Conservation (phyloP, 352 stramenopile genomes). For the Phytophthora litchii region DNA sequence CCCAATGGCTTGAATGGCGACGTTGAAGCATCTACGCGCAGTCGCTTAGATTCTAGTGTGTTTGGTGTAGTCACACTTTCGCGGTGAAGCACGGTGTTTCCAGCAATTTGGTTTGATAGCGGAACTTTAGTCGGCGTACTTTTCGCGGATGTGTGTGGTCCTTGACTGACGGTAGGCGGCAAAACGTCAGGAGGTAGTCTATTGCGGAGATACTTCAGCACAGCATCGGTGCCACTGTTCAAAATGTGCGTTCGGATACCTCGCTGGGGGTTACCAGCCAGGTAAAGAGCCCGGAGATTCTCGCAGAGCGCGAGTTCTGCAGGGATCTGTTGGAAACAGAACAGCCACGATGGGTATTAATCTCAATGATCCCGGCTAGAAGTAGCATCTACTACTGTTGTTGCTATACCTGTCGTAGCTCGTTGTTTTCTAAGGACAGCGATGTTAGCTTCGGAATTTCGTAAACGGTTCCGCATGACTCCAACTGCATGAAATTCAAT, state of each 20-base stretch:
- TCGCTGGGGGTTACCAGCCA: slow-evolving; percentile 81
- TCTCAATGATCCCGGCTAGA: not conserved
- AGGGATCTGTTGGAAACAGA: slow-evolving; percentile 55
- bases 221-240: slow-evolving; percentile 68
- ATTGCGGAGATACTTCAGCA: slow-evolving; percentile 78
- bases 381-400: not conserved
- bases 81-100: slow-evolving; percentile 5
- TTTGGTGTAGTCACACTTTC: slow-evolving; percentile 15
- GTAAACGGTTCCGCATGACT: slow-evolving; percentile 67
- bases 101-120: slow-evolving; percentile 26
- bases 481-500: slow-evolving; percentile 40
- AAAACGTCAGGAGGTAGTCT: slow-evolving; percentile 43
- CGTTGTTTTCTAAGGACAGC: slow-evolving; percentile 86
- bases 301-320: slow-evolving; percentile 60
- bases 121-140: slow-evolving; percentile 19
- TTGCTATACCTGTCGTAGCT: slow-evolving; percentile 60
- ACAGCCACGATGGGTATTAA: slow-evolving; percentile 1
- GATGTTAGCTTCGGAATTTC: slow-evolving; percentile 64
- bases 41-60: slow-evolving; percentile 36
- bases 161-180: slow-evolving; percentile 27
- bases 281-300: slow-evolving; percentile 62
- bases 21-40: slow-evolving; percentile 32
- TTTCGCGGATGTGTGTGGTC: slow-evolving; percentile 9
- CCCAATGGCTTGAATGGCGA: slow-evolving; percentile 21
- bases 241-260: slow-evolving; percentile 70